Evolutionary conservation across 2,329 filamentous ascomycete genomes (phyloP), one percentile per base, ranked within the genome.

Genomic region (Pseudocercospora vitis): DNA sequence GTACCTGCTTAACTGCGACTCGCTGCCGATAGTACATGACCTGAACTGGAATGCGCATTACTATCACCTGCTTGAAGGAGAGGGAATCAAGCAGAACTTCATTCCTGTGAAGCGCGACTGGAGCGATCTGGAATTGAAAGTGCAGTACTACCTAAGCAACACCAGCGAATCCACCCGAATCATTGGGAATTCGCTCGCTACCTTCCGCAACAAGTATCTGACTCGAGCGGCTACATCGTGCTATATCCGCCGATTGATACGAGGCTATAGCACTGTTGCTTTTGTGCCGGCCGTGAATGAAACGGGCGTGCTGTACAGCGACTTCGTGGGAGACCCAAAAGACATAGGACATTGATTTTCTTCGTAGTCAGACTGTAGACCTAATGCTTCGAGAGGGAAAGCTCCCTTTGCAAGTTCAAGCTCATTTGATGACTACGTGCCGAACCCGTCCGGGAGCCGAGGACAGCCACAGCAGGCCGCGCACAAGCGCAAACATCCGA

Each of bases 141-240:
- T 64, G 2, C 39, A 49, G 7, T 40, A 61, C 16, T 61, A 60
- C 19, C 45, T 61, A 2, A 48, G 48, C 3, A 42, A 63, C 21
- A 49, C 58, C 3, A 21, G 55, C 1, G 51, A 63, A 24, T 59
- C 60, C 1, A 33, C 60, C 8, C 33, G n/a, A 2, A 64, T 67
- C 8, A 65, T 65, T 5, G 50, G 58, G 7, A 66, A 65, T 45
- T 57, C 57, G 7, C 44, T 60, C 4, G 52, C 48, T 5, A 58
- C 55, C 4, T 69, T 70, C 39, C 50, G 65, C 2, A 63, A 68
- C 14, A 53, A 57, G 4, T 69, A 68, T 33, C 49, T 65, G 1
- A 69, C 62, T 1, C 54, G 59, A 7, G 65, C 65, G 4, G 67
- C 68, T 3, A 50, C 28, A 7, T 50, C 40, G 5, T 58, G 56